phyloP scores from a whole-genome alignment of 2,329 filamentous ascomycete genomes.

The Nothomitra cinnamomea region DNA sequence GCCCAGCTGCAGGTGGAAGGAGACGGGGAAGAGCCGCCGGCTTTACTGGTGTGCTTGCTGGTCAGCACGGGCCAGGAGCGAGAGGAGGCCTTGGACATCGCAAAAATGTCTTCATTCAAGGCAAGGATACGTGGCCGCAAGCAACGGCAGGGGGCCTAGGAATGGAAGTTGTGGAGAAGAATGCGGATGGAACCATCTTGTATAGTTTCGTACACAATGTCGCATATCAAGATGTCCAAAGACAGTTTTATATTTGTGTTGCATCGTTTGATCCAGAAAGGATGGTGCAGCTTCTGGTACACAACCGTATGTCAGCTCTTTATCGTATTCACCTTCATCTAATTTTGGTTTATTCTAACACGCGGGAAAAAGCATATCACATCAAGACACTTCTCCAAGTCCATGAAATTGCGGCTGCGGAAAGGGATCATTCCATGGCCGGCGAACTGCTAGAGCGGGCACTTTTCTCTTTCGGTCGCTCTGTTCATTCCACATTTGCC shows the following conservation, averaged over 20 bases:
- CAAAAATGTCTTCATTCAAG: slow-evolving; percentile 70
- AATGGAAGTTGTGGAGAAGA: slow-evolving; percentile 52
- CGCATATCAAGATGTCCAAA: slow-evolving; percentile 58
- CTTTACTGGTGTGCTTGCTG: slow-evolving; percentile 37
- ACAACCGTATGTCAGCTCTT: slow-evolving; percentile 35
- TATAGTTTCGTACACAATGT: slow-evolving; percentile 65
- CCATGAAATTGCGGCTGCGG: slow-evolving; percentile 79
- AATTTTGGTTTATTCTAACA: neutral
- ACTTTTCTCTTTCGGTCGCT: slow-evolving; percentile 83
- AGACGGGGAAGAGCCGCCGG: slow-evolving; percentile 37
- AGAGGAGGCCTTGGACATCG: slow-evolving; percentile 53
- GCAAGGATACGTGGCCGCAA: slow-evolving; percentile 73
- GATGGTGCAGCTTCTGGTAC: slow-evolving; percentile 57
- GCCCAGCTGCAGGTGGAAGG: slow-evolving; percentile 26
- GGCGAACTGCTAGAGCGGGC: slow-evolving; percentile 81
- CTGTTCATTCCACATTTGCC: slow-evolving; percentile 67
- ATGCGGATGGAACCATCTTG: slow-evolving; percentile 41
- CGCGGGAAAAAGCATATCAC: slow-evolving; percentile 50
- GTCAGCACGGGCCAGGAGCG: slow-evolving; percentile 34
- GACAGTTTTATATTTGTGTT: slow-evolving; percentile 62
- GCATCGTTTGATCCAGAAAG: slow-evolving; percentile 69
- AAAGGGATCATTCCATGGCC: slow-evolving; percentile 71
- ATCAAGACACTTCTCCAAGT: slow-evolving; percentile 88
- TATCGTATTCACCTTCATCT: neutral
- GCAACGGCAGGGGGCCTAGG: slow-evolving; percentile 64